phyloP scores from a whole-genome alignment of 164 flowering plant genomes.

The grape (Vitis vinifera) region ASM3070453v1 NC_081809.1:5825501-5826000 shows the following conservation, averaged over 20 bases:
- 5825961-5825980: slow-evolving; percentile 45
- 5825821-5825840: slow-evolving; percentile 59
- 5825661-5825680: slow-evolving; percentile 31
- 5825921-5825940: no score
- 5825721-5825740: slow-evolving; percentile 46
- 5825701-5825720: slow-evolving; percentile 44
- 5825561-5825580: background rate
- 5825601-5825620: no score
- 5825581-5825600: background rate
- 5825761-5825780: slow-evolving; percentile 54
- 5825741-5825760: slow-evolving; percentile 56
- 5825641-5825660: background rate
- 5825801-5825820: slow-evolving; percentile 60
- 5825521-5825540: slow-evolving; percentile 44
- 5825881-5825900: background rate
- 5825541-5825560: slow-evolving; percentile 71
- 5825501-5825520: slow-evolving; percentile 44
- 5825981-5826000: slow-evolving; percentile 58
- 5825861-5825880: background rate
- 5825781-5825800: slow-evolving; percentile 72
- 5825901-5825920: no score
- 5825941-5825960: background rate
- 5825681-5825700: slow-evolving; percentile 43
- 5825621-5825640: background rate
- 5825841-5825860: slow-evolving; percentile 30